These are phyloP conservation scores for Smallanthus sonchifolius DNA, from an alignment of 129 eudicot species.

Conservation along the genomic window DNA sequence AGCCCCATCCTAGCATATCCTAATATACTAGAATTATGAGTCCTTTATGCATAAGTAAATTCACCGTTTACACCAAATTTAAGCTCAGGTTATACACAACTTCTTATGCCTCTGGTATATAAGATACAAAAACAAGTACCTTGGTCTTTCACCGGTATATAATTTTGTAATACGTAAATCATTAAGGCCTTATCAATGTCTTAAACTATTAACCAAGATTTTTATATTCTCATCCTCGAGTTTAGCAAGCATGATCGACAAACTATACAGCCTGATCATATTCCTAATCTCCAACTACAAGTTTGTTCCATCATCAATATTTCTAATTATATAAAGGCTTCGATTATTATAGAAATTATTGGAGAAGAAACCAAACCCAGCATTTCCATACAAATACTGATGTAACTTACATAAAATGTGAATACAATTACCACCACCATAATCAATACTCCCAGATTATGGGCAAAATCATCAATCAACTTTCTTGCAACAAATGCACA, in stretches of 20 bases:
- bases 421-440: conserved; percentile 40
- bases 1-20: neutral
- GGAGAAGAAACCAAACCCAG: neutral
- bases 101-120: neutral
- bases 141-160: neutral
- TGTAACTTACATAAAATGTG: conserved; percentile 58
- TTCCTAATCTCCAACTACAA: neutral
- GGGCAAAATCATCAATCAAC: conserved; percentile 51
- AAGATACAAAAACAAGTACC: conserved; percentile 6
- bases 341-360: neutral
- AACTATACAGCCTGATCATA: conserved; percentile 8
- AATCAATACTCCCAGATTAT: conserved; percentile 51
- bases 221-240: conserved; percentile 1
- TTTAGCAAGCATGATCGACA: neutral
- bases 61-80: conserved; percentile 17
- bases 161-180: neutral
- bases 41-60: neutral
- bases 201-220: conserved; percentile 1
- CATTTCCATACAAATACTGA: conserved; percentile 3
- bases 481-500: conserved; percentile 69
- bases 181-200: neutral
- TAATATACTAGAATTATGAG: neutral
- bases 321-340: neutral
- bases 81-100: conserved; percentile 7
- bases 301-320: neutral